Base-by-base conservation (phyloP, 257 asterid species). In the Solanum boliviense region DNA sequence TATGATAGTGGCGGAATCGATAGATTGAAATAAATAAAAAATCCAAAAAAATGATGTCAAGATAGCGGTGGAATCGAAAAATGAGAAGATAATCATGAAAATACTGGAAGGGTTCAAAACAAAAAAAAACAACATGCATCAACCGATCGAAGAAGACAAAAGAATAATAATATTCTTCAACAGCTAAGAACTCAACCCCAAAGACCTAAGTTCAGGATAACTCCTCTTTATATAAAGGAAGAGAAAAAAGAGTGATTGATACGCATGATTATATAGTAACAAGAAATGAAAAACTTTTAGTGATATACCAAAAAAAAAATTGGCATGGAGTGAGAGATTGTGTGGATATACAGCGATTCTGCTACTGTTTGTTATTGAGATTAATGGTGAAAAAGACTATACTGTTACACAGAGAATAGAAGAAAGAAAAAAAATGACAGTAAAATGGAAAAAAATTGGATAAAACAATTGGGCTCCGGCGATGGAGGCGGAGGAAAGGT, bases 71-170 rank as follows among this genome's bases (percentile, higher is more conserved):
- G 48, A 60, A 78, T n/a, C 13, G 35, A 31, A 62, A 34, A n/a
- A 8, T 16, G 46, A 52, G 65, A 65, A 62, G 85, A 41, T 78
- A 75, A 15, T 35, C 70, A 38, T 87, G 35, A 81, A 70, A 71
- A 70, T 25, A 29, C 86, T n/a, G 88, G 70, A 41, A 67, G 32
- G 44, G 87, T 84, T 87, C 89, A 87, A 83, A 87, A 86, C 90
- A 85, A 48, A 68, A 36, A 36, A 84, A 87, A 84, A 38, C 75
- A 90, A 89, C 90, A 89, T 87, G 88, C 85, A 85, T 67, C 83
- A 81, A 29, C 74, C 65, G 65, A 78, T 65, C 72, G 72, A 65
- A 9, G 72, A n/a, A 65, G 8, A 65, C 7, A 56, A n/a, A 62
- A 23, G 15, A 62, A n/a, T 62, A 62, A 11, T 6, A 16, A 5